Evolutionary conservation across 1,284 basidiomycete species (phyloP).

Genomic region (Naganishia sp.): DNA sequence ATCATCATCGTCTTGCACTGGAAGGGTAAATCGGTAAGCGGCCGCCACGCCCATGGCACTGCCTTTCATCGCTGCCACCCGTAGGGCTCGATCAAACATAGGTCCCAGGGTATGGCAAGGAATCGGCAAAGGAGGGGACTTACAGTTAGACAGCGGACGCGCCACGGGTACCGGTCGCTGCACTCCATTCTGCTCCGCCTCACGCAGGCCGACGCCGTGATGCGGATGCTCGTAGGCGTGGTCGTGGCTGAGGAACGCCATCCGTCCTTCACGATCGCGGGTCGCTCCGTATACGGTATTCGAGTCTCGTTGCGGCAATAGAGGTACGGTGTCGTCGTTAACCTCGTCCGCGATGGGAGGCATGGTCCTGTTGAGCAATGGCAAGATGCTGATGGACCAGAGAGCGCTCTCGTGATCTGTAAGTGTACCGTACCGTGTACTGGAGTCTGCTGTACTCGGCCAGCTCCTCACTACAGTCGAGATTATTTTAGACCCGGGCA

Average conservation of each 20-base stretch:
- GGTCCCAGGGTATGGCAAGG: background rate
- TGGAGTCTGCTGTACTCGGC: too few relatives aligned
- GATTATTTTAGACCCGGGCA: too few relatives aligned
- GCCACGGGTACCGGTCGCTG: background rate
- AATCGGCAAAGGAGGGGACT: background rate
- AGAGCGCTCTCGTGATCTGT: too few relatives aligned
- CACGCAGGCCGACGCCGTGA: slow-evolving; percentile 8
- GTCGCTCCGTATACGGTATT: background rate
- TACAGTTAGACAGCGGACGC: slow-evolving; percentile 5
- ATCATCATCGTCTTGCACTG: background rate
- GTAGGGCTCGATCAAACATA: background rate
- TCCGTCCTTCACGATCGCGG: background rate
- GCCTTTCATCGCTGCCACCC: background rate
- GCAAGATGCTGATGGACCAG: too few relatives aligned
- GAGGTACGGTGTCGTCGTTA: background rate
- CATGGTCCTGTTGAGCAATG: background rate
- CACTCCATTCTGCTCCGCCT: background rate
- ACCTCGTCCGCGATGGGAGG: background rate
- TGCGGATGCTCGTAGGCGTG: slow-evolving; percentile 25
- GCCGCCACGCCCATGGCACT: background rate
- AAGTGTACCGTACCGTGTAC: too few relatives aligned
- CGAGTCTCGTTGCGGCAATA: background rate
- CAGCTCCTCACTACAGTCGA: too few relatives aligned
- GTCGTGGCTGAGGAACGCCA: slow-evolving; percentile 20
- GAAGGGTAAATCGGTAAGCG: slow-evolving; percentile 5